Conservation (phyloP, 2,329 filamentous ascomycete species). For the Trichoderma sp. region DNA sequence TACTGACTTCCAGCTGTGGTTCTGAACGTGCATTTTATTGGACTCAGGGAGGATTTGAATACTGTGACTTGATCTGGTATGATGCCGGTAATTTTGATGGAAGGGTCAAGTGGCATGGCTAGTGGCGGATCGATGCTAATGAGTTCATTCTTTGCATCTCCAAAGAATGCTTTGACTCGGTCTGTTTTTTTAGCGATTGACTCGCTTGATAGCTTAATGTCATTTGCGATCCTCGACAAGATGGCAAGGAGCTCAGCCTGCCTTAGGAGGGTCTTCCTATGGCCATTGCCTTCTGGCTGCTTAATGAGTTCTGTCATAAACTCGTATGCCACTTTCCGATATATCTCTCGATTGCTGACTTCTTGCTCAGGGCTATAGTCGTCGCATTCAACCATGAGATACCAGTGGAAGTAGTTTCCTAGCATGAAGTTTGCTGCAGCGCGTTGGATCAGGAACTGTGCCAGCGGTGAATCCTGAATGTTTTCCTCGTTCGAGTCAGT, state of each 20-base stretch:
- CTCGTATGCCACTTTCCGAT: slow-evolving; percentile 90
- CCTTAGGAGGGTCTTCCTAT: slow-evolving; percentile 73
- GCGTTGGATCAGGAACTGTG: slow-evolving; percentile 83
- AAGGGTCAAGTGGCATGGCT: slow-evolving; percentile 85
- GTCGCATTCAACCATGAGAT: slow-evolving; percentile 96
- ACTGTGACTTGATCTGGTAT: slow-evolving; percentile 84
- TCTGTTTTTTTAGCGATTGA: slow-evolving; percentile 80
- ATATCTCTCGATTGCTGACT: slow-evolving; percentile 77
- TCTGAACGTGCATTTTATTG: slow-evolving; percentile 88
- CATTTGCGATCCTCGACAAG: slow-evolving; percentile 83
- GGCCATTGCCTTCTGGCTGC: slow-evolving; percentile 67
- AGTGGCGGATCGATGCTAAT: slow-evolving; percentile 80
- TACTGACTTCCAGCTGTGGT: slow-evolving; percentile 77
- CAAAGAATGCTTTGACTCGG: slow-evolving; percentile 78
- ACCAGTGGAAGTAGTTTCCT: slow-evolving; percentile 97
- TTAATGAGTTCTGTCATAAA: slow-evolving; percentile 89
- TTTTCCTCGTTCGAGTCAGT: slow-evolving; percentile 58
- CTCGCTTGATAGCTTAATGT: slow-evolving; percentile 79
- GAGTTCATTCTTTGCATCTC: slow-evolving; percentile 89
- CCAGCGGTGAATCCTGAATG: slow-evolving; percentile 77
- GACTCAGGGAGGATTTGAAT: slow-evolving; percentile 93
- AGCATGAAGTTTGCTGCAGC: slow-evolving; percentile 87
- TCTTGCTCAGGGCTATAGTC: slow-evolving; percentile 77
- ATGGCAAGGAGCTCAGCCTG: slow-evolving; percentile 90
- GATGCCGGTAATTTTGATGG: slow-evolving; percentile 75